Percentiles rank a stretch among this genome's conserved stretches.
Evolutionary conservation across 768 basidiomycete species (phyloP).

Genomic region (Omphalotus guepiniiformis): DNA sequence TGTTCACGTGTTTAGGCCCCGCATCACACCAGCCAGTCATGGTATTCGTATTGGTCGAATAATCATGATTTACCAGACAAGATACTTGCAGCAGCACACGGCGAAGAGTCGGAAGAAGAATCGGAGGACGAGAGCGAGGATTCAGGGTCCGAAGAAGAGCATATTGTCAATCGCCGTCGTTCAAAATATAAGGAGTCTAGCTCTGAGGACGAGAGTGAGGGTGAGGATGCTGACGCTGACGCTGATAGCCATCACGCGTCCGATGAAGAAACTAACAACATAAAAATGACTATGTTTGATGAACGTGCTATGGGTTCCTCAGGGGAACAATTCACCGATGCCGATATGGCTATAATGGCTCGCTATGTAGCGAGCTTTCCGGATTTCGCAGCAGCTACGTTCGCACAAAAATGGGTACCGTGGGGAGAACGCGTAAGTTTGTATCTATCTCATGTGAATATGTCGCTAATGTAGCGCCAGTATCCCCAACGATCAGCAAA

Average conservation of each 20-base stretch:
- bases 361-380: constrained; percentile 50
- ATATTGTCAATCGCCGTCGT: constrained; percentile 11
- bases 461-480: constrained; percentile 25
- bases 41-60: constrained; percentile 65
- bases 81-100: constrained; percentile 44
- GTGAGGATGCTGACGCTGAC: constrained; percentile 23
- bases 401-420: constrained; percentile 50
- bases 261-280: constrained; percentile 27
- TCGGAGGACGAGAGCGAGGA: constrained; percentile 21
- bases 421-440: constrained; percentile 47
- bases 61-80: constrained; percentile 58
- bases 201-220: constrained; percentile 27
- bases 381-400: constrained; percentile 38
- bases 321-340: constrained; percentile 49
- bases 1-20: constrained; percentile 42
- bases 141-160: constrained; percentile 12
- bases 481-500: constrained; percentile 50
- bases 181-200: constrained; percentile 14
- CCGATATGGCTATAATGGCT: constrained; percentile 59
- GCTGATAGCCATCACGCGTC: constrained; percentile 10
- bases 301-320: constrained; percentile 50
- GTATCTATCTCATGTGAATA: neutral
- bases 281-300: constrained; percentile 28
- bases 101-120: constrained; percentile 27
- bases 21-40: constrained; percentile 59